Base-by-base conservation (phyloP, 2,329 filamentous ascomycete genomes). In the Penicillium sp. region DNA sequence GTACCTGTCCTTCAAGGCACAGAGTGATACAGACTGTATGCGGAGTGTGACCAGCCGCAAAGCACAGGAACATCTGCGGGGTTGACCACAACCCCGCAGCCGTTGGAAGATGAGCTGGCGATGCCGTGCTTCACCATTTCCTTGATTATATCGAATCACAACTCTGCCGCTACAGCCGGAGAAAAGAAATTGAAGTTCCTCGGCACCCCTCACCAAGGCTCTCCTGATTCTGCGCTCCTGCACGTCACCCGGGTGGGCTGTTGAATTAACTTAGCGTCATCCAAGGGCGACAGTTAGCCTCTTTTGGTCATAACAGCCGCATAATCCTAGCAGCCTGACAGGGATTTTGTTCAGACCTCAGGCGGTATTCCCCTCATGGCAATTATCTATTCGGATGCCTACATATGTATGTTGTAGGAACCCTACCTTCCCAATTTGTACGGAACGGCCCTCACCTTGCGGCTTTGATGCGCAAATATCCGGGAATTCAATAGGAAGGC, bases 31-130 rank as follows among this genome's bases (percentile, higher is more conserved):
- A 24, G 10, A 26, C 5, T 35, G 31, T 20, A 32, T 47, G 29
- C n/a, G 14, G 18, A 29, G 31, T 34, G 22, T 31, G 31, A 55
- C 53, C 42, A 56, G 53, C 43, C 48, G 32, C 42, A 58, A 49
- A 35, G 31, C 31, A 46, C 9, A 46, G 31, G 51, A 51, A 53
- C 56, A 59, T 57, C 49, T 59, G 62, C 57, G 61, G 63, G 63
- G 63, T 60, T 45, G 32, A 26, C 20, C 14, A 22, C 34, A 57
- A 55, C 59, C 59, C 60, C 61, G 60, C 61, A 52, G 35, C 35
- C 53, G 53, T 60, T 60, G 38, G 20, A 26, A 56, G 31, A 63
- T 65, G 62, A 56, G 59, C 50, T 65, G 62, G 57, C 59, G 51
- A 57, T 58, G 61, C 53, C 45, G 57, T 62, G 56, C 52, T 58